phyloP scores from a whole-genome alignment of 805 yeast genomes.

The Lipomyces yamadae region DNA sequence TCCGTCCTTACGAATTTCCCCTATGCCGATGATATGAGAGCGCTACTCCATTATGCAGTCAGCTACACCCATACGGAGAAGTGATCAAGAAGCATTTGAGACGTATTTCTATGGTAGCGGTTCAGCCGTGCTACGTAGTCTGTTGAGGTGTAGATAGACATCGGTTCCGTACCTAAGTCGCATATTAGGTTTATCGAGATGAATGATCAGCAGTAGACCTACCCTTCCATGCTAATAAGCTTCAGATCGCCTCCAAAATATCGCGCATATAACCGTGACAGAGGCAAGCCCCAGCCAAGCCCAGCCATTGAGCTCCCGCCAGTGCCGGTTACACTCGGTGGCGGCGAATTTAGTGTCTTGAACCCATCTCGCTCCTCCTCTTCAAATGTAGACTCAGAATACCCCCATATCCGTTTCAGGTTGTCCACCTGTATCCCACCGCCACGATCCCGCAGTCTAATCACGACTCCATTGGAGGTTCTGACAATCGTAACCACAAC shows the following conservation, averaged over 20 bases:
- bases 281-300: slow-evolving; percentile 93
- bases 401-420: slow-evolving; percentile 74
- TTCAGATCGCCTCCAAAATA: slow-evolving; percentile 83
- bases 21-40: neutral
- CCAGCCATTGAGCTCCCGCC: slow-evolving; percentile 81
- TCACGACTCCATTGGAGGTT: slow-evolving; percentile 55
- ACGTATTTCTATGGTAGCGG: slow-evolving; percentile 50
- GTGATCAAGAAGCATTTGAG: neutral
- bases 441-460: slow-evolving; percentile 84
- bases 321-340: slow-evolving; percentile 54
- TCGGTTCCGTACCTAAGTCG: slow-evolving; percentile 71
- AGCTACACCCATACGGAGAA: neutral
- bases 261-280: slow-evolving; percentile 82
- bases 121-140: slow-evolving; percentile 73
- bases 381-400: slow-evolving; percentile 82
- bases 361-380: slow-evolving; percentile 55
- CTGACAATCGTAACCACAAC: slow-evolving; percentile 56
- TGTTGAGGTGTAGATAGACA: slow-evolving; percentile 82
- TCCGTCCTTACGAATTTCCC: neutral
- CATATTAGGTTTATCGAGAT: neutral
- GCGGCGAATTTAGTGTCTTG: slow-evolving; percentile 67
- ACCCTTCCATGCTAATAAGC: slow-evolving; percentile 86
- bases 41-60: neutral
- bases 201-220: slow-evolving; percentile 40
- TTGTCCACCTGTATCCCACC: slow-evolving; percentile 79